Evolutionary conservation across 192 early-diverging fungal species (phyloP).

Genomic region (Backusella luteola): DNA sequence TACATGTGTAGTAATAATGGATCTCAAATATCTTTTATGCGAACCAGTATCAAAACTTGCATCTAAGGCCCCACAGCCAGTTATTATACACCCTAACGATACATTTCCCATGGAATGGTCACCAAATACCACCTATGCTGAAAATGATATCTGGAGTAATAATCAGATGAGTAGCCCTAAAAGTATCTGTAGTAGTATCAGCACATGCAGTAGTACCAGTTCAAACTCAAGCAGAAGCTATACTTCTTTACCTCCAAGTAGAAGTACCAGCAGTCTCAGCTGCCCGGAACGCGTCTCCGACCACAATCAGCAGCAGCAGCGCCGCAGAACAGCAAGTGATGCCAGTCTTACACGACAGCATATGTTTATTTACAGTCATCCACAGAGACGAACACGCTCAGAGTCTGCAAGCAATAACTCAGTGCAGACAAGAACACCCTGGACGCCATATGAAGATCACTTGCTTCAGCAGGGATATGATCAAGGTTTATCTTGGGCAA

Average conservation of each 20-base stretch:
- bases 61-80: background rate
- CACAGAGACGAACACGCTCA: background rate
- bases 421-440: conserved; percentile 26
- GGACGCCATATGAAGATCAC: conserved; percentile 26
- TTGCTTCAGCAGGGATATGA: conserved; percentile 27
- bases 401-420: background rate
- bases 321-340: conserved; percentile 13
- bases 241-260: background rate
- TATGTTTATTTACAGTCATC: conserved; percentile 14
- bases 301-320: background rate
- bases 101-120: background rate
- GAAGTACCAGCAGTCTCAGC: conserved; percentile 3
- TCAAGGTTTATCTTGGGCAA: conserved; percentile 30
- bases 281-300: background rate
- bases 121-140: background rate
- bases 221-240: background rate
- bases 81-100: background rate
- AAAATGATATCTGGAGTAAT: conserved; percentile 1
- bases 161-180: conserved; percentile 4
- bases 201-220: conserved; percentile 2
- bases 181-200: conserved; percentile 17
- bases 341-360: conserved; percentile 10
- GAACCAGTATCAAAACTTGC: conserved; percentile 4
- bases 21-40: conserved; percentile 21
- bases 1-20: conserved; percentile 9